phyloP scores from a whole-genome alignment of 176 grass and related monocot species.

The Hsuehochloa calcarea region DNA sequence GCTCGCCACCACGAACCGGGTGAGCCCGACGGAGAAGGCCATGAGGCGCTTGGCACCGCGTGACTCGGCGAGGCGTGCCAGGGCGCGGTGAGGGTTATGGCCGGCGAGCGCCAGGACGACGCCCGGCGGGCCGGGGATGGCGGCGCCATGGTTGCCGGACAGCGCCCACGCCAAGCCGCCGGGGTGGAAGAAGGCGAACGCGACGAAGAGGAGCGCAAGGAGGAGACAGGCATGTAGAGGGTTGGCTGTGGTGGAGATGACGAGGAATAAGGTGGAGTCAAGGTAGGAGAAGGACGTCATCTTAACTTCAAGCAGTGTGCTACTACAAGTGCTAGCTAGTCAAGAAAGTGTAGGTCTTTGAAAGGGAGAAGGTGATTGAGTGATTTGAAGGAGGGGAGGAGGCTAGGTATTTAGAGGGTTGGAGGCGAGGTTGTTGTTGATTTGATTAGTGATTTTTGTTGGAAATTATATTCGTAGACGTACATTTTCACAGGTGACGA shows the following conservation, averaged over 20 bases:
- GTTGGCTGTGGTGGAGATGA: neutral
- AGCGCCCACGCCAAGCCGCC: neutral
- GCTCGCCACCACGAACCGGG: conserved; percentile 33
- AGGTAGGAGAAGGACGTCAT: neutral
- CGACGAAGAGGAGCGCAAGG: neutral
- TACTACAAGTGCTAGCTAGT: neutral
- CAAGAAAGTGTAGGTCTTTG: neutral
- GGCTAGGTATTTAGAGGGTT: neutral
- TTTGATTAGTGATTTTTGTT: too few relatives aligned
- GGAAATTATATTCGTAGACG: too few relatives aligned
- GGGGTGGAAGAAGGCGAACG: neutral
- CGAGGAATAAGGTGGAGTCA: neutral
- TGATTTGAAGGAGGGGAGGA: neutral
- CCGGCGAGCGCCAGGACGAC: neutral
- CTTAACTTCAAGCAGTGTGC: neutral
- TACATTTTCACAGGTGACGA: too few relatives aligned
- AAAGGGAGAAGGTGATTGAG: neutral
- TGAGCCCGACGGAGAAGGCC: conserved; percentile 46
- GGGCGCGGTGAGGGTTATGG: neutral
- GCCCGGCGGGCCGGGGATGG: neutral
- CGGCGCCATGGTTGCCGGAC: neutral
- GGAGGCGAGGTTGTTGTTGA: neutral
- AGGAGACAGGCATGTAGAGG: neutral
- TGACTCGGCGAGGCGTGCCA: neutral
- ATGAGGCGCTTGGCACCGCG: conserved; percentile 25